Conservation (phyloP, 2,329 filamentous ascomycete species). For the Phialocephala subalpina region DNA sequence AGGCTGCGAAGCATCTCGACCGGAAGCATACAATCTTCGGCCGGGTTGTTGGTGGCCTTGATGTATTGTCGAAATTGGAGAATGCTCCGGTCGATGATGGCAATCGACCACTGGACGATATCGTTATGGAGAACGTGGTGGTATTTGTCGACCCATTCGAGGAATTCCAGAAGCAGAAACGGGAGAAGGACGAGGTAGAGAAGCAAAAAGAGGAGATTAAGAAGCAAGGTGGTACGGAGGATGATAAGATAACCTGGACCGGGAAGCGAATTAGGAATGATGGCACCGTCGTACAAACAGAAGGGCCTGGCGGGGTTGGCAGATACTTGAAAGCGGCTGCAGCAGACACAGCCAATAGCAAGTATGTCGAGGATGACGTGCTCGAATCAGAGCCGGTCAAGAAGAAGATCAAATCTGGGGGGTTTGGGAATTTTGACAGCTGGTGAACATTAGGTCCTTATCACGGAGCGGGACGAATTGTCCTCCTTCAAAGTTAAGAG, state of each 20-base stretch:
- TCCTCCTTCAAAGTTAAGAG: too few relatives aligned
- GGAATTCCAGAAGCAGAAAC: slow-evolving; percentile 83
- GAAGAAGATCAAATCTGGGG: slow-evolving; percentile 82
- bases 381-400: slow-evolving; percentile 72
- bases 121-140: slow-evolving; percentile 82
- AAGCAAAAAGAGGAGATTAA: slow-evolving; percentile 68
- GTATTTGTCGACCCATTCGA: slow-evolving; percentile 96
- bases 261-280: slow-evolving; percentile 84
- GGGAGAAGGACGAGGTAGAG: slow-evolving; percentile 65
- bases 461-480: not conserved
- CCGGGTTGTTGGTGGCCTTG: slow-evolving; percentile 78
- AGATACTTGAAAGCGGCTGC: slow-evolving; percentile 80
- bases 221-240: slow-evolving; percentile 76
- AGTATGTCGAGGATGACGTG: slow-evolving; percentile 66
- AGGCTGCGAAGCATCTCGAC: slow-evolving; percentile 84
- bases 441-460: slow-evolving; percentile 65
- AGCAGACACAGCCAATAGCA: slow-evolving; percentile 42
- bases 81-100: slow-evolving; percentile 76
- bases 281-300: slow-evolving; percentile 60
- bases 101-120: slow-evolving; percentile 78
- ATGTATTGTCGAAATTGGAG: slow-evolving; percentile 80
- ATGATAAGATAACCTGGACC: slow-evolving; percentile 94
- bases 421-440: slow-evolving; percentile 93
- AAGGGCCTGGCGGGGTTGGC: slow-evolving; percentile 63
- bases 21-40: slow-evolving; percentile 98